These are phyloP conservation scores for Eimeria falciformis DNA, from an alignment of 169 alveolate genomes.

Conservation along the genomic window DNA sequence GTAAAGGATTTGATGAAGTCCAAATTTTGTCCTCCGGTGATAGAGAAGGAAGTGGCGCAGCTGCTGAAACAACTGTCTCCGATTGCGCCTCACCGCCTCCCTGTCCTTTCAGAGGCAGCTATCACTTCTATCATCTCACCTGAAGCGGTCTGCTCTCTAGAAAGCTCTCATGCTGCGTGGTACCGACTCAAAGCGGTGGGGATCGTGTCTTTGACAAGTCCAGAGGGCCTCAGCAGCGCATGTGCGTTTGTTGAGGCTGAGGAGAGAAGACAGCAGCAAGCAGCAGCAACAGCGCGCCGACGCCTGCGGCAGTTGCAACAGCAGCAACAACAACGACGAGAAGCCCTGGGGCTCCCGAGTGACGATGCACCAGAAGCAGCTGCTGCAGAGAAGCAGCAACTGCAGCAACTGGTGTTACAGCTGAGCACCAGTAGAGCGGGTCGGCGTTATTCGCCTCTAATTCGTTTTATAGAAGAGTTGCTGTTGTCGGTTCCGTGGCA, in stretches of 20 bases:
- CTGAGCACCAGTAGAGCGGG: constrained; percentile 60
- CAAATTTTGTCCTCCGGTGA: constrained; percentile 84
- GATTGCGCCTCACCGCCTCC: constrained; percentile 75
- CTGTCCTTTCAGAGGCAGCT: constrained; percentile 82
- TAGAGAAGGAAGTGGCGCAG: constrained; percentile 86
- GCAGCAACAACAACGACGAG: constrained; percentile 66
- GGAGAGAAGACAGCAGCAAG: constrained; percentile 64
- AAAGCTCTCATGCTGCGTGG: constrained; percentile 87
- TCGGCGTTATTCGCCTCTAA: constrained; percentile 70
- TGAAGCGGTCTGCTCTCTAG: constrained; percentile 87
- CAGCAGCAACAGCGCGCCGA: constrained; percentile 45
- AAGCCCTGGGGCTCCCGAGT: constrained; percentile 42
- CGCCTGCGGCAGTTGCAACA: constrained; percentile 66
- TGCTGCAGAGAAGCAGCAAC: constrained; percentile 62
- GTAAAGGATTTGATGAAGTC: constrained; percentile 83
- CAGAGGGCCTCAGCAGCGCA: constrained; percentile 79
- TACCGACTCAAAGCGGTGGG: constrained; percentile 86
- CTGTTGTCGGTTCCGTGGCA: constrained; percentile 90
- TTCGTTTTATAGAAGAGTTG: constrained; percentile 88
- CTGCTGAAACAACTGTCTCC: constrained; percentile 83
- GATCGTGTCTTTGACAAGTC: constrained; percentile 80
- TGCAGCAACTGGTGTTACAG: constrained; percentile 47
- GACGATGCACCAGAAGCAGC: constrained; percentile 53
- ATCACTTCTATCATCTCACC: constrained; percentile 88
- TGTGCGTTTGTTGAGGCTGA: constrained; percentile 67